Evolutionary conservation across 345 rosid species (phyloP).

Genomic region (Mercurialis annua): DNA sequence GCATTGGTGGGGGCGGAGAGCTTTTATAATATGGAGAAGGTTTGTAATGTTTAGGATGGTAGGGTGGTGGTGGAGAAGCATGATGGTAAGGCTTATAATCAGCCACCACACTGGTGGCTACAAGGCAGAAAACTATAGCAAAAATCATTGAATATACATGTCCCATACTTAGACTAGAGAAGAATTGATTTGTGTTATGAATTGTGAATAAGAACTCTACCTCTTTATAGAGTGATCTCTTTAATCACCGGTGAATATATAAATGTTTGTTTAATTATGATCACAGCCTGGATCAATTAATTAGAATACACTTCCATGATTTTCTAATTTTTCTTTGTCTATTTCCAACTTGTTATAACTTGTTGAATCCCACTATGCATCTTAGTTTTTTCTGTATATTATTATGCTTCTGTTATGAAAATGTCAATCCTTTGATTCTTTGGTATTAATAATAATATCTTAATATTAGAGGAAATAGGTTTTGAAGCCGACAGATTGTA

Average conservation of each 20-base stretch:
- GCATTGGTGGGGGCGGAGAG: constrained; percentile 3
- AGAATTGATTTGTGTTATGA: constrained; percentile 3
- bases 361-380: constrained; percentile 3
- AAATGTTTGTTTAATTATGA: not conserved
- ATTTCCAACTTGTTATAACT: not conserved
- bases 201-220: not conserved
- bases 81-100: constrained; percentile 26
- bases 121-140: constrained; percentile 26
- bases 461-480: too few species aligned
- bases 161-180: constrained; percentile 25
- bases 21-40: not conserved
- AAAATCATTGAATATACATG: constrained; percentile 30
- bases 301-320: too few species aligned
- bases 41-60: not conserved
- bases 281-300: constrained; percentile 24
- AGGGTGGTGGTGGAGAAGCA: constrained; percentile 13
- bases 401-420: not conserved
- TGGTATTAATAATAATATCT: too few species aligned
- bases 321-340: not conserved
- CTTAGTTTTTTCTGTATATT: not conserved
- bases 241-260: constrained; percentile 4
- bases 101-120: constrained; percentile 20
- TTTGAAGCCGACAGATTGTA: too few species aligned
- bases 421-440: not conserved
- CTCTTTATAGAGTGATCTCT: constrained; percentile 21